Base-by-base conservation (phyloP, 2,329 filamentous ascomycete genomes). In the Pestalotiopsis sp. region DNA sequence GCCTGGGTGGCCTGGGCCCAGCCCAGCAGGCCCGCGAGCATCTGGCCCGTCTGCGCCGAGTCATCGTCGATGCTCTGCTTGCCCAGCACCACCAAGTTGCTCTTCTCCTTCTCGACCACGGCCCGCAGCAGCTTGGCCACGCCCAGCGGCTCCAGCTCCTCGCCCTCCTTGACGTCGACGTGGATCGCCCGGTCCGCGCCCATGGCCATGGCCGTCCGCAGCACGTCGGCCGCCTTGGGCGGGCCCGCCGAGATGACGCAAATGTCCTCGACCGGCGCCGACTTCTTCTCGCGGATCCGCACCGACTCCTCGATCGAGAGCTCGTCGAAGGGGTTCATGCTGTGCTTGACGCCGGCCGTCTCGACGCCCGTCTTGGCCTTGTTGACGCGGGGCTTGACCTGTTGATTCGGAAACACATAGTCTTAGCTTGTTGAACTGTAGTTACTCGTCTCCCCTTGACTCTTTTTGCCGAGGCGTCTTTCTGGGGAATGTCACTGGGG, bases 51-150 rank as follows among this genome's bases (percentile, higher is more conserved):
- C 90, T 99, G 96, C 70, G 90, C 91, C 68, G 94, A 91, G 81
- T 99, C 96, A 78, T 97, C 95, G 81, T 99, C 96, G 81, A 99
- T 99, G 79, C 93, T 95, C 88, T 99, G 96, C 86, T 99, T 99
- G 75, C 96, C 96, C 72, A 98, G 85, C 72, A 99, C 90, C 25
- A 99, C 94, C 68, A 99, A 83, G 83, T 99, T 98, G 81, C 92
- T 91, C 78, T 93, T 91, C 83, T 99, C 92, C 79, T 91, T 87
- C 79, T 94, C 89, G 17, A 93, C 95, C 0, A 95, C 91, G 75
- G 91, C 89, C 76, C 89, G 86, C 69, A 99, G 87, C 78, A 98
- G 82, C 86, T 99, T 99, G 59, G 96, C 96, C 14, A 99, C 93
- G n/a, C 88, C 88, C 68, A 99, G 85, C 25, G 96, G 96, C 84